These are phyloP conservation scores for Platanus orientalis DNA, from an alignment of 164 flowering plant species.

Conservation along the genomic window DNA sequence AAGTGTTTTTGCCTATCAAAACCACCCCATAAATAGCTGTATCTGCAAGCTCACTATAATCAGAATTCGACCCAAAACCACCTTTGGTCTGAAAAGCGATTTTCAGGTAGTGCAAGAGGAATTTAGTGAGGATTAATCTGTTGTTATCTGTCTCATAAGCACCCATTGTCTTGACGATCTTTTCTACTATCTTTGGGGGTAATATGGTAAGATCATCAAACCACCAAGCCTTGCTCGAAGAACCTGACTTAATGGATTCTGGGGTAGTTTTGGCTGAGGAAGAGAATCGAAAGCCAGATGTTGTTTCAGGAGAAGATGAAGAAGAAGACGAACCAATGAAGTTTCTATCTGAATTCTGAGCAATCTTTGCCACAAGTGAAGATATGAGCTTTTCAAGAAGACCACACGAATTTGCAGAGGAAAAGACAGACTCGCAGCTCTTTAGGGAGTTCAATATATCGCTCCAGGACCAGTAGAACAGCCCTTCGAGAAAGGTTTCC, in stretches of 20 bases:
- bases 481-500: slow-evolving; percentile 37
- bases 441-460: slow-evolving; percentile 36
- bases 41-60: too few relatives aligned
- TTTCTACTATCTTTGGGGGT: slow-evolving; percentile 35
- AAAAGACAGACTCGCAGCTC: slow-evolving; percentile 34
- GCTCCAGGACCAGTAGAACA: slow-evolving; percentile 47
- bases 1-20: slow-evolving; percentile 11
- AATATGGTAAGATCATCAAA: slow-evolving; percentile 42
- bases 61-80: neutral
- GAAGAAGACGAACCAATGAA: slow-evolving; percentile 27
- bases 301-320: neutral
- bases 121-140: slow-evolving; percentile 33
- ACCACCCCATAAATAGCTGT: too few relatives aligned
- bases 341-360: slow-evolving; percentile 38
- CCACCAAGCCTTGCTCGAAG: slow-evolving; percentile 42
- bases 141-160: slow-evolving; percentile 33
- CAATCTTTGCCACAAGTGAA: slow-evolving; percentile 38
- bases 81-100: slow-evolving; percentile 19
- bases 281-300: slow-evolving; percentile 19
- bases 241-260: neutral
- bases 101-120: slow-evolving; percentile 51
- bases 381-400: slow-evolving; percentile 35
- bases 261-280: slow-evolving; percentile 13
- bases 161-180: slow-evolving; percentile 30
- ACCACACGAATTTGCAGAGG: slow-evolving; percentile 37